A percentile compares a stretch with the other conserved stretches of the same genome.
phyloP scores from a whole-genome alignment of 768 basidiomycete genomes.

The Termitomyces sp. region DNA sequence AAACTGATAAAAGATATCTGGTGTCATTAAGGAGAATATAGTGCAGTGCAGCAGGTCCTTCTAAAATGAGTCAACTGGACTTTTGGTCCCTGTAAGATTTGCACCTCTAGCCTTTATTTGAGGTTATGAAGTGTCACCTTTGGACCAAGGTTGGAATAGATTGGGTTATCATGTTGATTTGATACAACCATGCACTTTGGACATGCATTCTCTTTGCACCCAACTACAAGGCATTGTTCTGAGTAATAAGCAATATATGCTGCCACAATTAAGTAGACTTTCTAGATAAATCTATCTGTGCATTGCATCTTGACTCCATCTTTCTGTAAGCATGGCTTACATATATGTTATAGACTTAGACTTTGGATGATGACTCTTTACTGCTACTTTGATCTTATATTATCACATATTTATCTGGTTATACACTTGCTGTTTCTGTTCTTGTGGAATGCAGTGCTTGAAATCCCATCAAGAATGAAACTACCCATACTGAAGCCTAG shows the following conservation, averaged over 20 bases:
- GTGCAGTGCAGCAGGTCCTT: constrained; percentile 27
- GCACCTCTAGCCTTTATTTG: too few relatives aligned
- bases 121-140: background rate
- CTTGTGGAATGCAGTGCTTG: too few relatives aligned
- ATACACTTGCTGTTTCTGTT: too few relatives aligned
- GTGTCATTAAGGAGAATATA: constrained; percentile 32
- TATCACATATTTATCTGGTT: too few relatives aligned
- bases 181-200: constrained; percentile 20
- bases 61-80: constrained; percentile 32
- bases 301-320: constrained; percentile 30
- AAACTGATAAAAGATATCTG: constrained; percentile 40
- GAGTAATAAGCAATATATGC: background rate
- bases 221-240: background rate
- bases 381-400: too few relatives aligned
- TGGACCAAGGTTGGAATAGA: background rate
- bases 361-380: too few relatives aligned
- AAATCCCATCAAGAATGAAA: too few relatives aligned
- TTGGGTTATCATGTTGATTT: constrained; percentile 11
- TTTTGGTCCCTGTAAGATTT: constrained; percentile 10
- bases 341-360: too few relatives aligned
- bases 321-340: too few relatives aligned
- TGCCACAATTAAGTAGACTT: constrained; percentile 19
- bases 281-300: constrained; percentile 20
- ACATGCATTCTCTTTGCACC: constrained; percentile 19
- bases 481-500: too few relatives aligned